A percentile compares a stretch with the other conserved stretches of the same genome.
phyloP scores from a whole-genome alignment of 2,329 filamentous ascomycete genomes.

The Aschersonia sp. region DNA sequence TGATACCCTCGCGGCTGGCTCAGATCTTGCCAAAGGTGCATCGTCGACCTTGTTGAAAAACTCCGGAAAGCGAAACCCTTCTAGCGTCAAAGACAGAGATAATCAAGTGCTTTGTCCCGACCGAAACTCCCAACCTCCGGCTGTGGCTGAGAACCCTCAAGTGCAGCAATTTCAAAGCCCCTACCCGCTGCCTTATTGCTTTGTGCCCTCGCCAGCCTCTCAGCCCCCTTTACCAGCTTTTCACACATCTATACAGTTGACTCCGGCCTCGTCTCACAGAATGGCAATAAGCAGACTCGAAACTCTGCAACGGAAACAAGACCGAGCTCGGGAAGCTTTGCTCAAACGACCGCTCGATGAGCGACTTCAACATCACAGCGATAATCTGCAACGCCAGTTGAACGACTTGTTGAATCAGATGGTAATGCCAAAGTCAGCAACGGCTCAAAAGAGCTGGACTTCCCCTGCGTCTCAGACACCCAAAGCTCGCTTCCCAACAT shows the following conservation, averaged over 20 bases:
- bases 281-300: slow-evolving; percentile 7
- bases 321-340: slow-evolving; percentile 11
- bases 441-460: background rate
- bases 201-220: too few species aligned
- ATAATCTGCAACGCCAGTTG: slow-evolving; percentile 14
- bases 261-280: background rate
- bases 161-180: too few species aligned
- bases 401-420: slow-evolving; percentile 13
- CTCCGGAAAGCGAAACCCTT: too few species aligned
- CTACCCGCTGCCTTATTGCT: too few species aligned
- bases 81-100: too few species aligned
- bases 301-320: slow-evolving; percentile 13
- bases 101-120: too few species aligned
- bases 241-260: background rate
- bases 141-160: too few species aligned
- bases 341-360: slow-evolving; percentile 9
- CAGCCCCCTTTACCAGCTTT: too few species aligned
- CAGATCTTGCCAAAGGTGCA: too few species aligned
- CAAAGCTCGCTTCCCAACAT: background rate
- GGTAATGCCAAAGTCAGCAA: background rate
- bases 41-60: too few species aligned
- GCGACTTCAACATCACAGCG: slow-evolving; percentile 10
- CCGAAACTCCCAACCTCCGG: too few species aligned
- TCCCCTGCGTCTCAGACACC: background rate
- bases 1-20: too few species aligned